Percentiles rank a stretch among this genome's conserved stretches.
phyloP scores from a whole-genome alignment of 1,284 basidiomycete species.

The Cutaneotrichosporon dermatis region DNA sequence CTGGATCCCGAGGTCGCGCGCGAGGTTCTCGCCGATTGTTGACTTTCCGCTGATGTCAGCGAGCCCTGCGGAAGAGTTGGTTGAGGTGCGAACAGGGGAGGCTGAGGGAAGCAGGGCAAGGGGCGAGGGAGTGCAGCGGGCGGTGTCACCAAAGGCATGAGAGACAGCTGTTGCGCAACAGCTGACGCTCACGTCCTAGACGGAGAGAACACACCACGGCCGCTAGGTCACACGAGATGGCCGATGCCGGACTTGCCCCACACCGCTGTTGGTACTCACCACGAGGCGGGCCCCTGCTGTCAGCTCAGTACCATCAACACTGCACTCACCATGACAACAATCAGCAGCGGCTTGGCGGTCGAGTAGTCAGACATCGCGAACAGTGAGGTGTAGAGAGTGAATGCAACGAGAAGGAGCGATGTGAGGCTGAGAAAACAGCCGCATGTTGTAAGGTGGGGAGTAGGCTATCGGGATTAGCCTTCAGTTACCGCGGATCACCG shows the following conservation, averaged over 20 bases:
- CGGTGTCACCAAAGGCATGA: too few relatives aligned
- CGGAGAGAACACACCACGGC: too few relatives aligned
- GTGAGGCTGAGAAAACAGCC: too few relatives aligned
- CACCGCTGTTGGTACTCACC: slow-evolving; percentile 22
- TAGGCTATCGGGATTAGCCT: not conserved
- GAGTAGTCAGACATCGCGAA: slow-evolving; percentile 8
- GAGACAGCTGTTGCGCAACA: too few relatives aligned
- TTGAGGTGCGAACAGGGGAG: too few relatives aligned
- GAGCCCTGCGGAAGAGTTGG: too few relatives aligned
- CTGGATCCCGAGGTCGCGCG: slow-evolving; percentile 59
- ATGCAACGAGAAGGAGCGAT: too few relatives aligned
- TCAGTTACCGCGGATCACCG: slow-evolving; percentile 4
- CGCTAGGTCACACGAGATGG: not conserved
- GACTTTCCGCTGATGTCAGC: slow-evolving; percentile 66
- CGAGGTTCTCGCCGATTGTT: slow-evolving; percentile 68
- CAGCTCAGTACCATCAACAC: not conserved
- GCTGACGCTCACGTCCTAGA: too few relatives aligned
- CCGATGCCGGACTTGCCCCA: too few relatives aligned
- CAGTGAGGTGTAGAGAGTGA: too few relatives aligned
- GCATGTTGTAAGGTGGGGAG: not conserved
- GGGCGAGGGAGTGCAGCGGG: too few relatives aligned
- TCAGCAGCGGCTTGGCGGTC: slow-evolving; percentile 38
- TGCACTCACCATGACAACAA: slow-evolving; percentile 47
- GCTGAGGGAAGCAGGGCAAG: too few relatives aligned
- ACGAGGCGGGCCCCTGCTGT: slow-evolving; percentile 38